A percentile compares a stretch with the other conserved stretches of the same genome.
Evolutionary conservation across 164 flowering plant species (phyloP).

Genomic region (Brasenia schreberi): DNA sequence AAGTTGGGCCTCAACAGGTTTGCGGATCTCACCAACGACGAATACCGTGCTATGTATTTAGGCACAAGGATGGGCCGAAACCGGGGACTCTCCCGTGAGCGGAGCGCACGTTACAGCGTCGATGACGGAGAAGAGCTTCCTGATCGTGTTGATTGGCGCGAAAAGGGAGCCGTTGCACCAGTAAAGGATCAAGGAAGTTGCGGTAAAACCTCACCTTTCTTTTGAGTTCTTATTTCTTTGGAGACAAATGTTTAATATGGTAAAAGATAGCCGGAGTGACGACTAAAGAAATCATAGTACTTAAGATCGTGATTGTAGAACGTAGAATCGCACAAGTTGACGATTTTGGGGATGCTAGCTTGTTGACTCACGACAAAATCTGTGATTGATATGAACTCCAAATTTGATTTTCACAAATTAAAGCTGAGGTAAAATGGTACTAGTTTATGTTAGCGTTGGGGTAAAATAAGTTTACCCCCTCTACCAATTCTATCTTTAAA

Average conservation of each 20-base stretch:
- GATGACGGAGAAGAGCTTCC: slow-evolving; percentile 53
- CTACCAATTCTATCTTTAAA: no score
- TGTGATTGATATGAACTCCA: no score
- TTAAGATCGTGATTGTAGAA: no score
- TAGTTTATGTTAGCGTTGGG: no score
- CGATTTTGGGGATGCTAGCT: no score
- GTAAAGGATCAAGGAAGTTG: slow-evolving; percentile 66
- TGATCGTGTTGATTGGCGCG: slow-evolving; percentile 76
- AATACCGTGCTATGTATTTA: slow-evolving; percentile 20
- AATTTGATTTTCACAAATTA: neutral
- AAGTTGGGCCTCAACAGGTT: slow-evolving; percentile 31
- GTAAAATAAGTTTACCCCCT: no score
- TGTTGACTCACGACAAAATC: no score
- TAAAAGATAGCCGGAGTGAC: slow-evolving; percentile 42
- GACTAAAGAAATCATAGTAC: no score
- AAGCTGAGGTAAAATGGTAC: no score
- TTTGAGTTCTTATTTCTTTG: neutral
- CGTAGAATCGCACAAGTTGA: no score
- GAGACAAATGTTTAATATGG: slow-evolving; percentile 27
- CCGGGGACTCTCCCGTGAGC: slow-evolving; percentile 14
- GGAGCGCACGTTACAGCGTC: slow-evolving; percentile 33
- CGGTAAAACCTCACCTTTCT: neutral
- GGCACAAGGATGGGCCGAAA: slow-evolving; percentile 28
- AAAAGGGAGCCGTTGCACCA: slow-evolving; percentile 53
- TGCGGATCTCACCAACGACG: slow-evolving; percentile 36